These are phyloP conservation scores for Ogataea siamensis DNA, from an alignment of 805 yeast genomes.

Conservation along the genomic window DNA sequence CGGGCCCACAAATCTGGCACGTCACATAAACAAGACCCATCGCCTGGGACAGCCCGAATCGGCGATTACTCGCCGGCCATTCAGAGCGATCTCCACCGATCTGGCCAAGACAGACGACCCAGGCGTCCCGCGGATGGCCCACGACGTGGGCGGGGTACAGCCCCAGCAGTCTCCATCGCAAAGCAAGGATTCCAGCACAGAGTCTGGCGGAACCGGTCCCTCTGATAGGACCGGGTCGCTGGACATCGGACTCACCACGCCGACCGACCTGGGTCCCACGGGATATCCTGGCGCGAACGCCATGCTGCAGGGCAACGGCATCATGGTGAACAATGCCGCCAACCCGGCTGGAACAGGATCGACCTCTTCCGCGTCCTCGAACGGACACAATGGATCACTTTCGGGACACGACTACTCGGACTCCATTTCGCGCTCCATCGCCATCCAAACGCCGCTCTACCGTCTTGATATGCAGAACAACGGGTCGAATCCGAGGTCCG, in stretches of 20 bases:
- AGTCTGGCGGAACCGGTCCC: constrained; percentile 13
- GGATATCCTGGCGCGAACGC: constrained; percentile 12
- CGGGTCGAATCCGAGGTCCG: constrained; percentile 4
- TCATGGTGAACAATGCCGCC: constrained; percentile 15
- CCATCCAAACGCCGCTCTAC: constrained; percentile 26
- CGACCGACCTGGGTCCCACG: constrained; percentile 12
- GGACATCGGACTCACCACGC: constrained; percentile 15
- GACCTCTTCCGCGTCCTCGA: constrained; percentile 17
- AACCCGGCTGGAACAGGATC: constrained; percentile 6
- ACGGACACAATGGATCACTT: constrained; percentile 16
- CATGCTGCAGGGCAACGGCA: constrained; percentile 16
- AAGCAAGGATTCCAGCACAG: constrained; percentile 11
- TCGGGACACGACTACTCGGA: constrained; percentile 22
- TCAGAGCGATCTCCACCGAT: constrained; percentile 12
- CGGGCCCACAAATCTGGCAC: constrained; percentile 36
- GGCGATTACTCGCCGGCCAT: constrained; percentile 30
- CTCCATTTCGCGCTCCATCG: constrained; percentile 21
- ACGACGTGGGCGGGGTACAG: no score
- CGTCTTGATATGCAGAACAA: constrained; percentile 20
- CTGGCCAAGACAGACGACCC: constrained; percentile 1
- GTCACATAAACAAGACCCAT: constrained; percentile 33
- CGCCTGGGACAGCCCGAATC: constrained; percentile 28
- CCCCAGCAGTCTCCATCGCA: constrained; percentile 10
- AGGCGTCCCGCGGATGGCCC: constrained; percentile 2
- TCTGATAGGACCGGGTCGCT: constrained; percentile 11